Base-by-base conservation (phyloP, 208 protist genomes). In the Acanthamoeba healyi region DNA sequence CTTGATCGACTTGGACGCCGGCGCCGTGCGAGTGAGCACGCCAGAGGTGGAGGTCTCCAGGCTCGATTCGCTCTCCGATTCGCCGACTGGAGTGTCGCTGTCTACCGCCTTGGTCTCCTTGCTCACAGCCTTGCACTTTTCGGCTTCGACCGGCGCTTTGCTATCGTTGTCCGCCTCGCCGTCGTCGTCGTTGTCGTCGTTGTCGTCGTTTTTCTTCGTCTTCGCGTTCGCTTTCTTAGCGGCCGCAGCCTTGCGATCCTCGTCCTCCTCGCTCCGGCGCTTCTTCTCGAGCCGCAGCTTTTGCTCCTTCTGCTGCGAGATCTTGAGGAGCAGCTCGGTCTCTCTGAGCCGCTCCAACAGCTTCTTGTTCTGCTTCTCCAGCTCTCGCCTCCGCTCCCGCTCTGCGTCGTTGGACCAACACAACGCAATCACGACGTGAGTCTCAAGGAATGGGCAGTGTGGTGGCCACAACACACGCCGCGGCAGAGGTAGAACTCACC, bases 261-360 rank as follows among this genome's bases (percentile, higher is more conserved):
- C 70, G 40, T 44, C 36, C 7, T 79, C 70, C 26, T 79, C 70
- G 40, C 32, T 79, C 70, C 70, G 32, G 17, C 70, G 70, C 70
- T 79, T 79, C 24, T 79, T 26, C 19, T 79, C 70, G 70, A 79
- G 70, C 19, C 70, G 70, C 70, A 79, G 70, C 40, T 79, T 79
- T 36, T 79, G 5, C 40, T 79, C 70, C 40, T 79, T 79, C 70
- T 79, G 70, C 24, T 79, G 70, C 32, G 70, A 19, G 15, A 79
- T 79, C 36, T 79, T 79, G 70, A 79, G 70, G 36, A 79, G 70
- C 32, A 79, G 36, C 70, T 79, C 70, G 38, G 40, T 46, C 70
- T 79, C 70, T 6, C 70, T 26, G 2, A 79, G 22, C 7, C 70
- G 70, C 34, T 40, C 70, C 70, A 79, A 36, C 38, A 79, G 70